Evolutionary conservation across 768 basidiomycete species (phyloP).

Genomic region (Mycena polygramma): DNA sequence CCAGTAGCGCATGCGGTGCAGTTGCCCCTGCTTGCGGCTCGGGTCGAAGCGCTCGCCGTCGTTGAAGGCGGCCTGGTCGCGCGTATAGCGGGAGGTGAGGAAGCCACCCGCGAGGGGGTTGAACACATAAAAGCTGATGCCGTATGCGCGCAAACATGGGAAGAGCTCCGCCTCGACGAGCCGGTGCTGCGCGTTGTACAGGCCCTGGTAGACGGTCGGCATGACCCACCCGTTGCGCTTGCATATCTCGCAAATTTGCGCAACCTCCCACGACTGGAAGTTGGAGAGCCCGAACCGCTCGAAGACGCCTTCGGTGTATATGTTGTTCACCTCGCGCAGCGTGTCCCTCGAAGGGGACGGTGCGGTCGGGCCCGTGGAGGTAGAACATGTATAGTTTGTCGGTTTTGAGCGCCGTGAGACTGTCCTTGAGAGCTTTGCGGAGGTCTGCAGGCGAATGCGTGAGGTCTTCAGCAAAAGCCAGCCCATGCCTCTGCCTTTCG

Average conservation of each 20-base stretch:
- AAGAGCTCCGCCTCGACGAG: conserved; percentile 37
- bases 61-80: conserved; percentile 40
- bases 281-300: conserved; percentile 64
- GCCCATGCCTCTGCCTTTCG: conserved; percentile 18
- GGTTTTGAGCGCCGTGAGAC: conserved; percentile 58
- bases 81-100: conserved; percentile 55
- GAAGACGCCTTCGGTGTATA: conserved; percentile 58
- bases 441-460: conserved; percentile 25
- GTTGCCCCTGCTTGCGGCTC: conserved; percentile 52
- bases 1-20: conserved; percentile 3
- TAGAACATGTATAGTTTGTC: conserved; percentile 52
- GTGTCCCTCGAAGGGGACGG: conserved; percentile 62
- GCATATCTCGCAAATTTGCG: conserved; percentile 48
- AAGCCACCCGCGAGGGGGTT: conserved; percentile 61
- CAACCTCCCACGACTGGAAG: conserved; percentile 58
- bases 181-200: conserved; percentile 39
- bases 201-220: conserved; percentile 60
- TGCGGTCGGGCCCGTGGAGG: conserved; percentile 62
- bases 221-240: conserved; percentile 56
- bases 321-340: conserved; percentile 51
- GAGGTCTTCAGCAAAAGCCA: conserved; percentile 14
- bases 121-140: conserved; percentile 56
- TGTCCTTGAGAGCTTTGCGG: conserved; percentile 48
- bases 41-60: conserved; percentile 52
- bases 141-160: conserved; percentile 57